Conservation (phyloP, 2,329 filamentous ascomycete genomes). For the Ploettnerulaceae sp. region DNA sequence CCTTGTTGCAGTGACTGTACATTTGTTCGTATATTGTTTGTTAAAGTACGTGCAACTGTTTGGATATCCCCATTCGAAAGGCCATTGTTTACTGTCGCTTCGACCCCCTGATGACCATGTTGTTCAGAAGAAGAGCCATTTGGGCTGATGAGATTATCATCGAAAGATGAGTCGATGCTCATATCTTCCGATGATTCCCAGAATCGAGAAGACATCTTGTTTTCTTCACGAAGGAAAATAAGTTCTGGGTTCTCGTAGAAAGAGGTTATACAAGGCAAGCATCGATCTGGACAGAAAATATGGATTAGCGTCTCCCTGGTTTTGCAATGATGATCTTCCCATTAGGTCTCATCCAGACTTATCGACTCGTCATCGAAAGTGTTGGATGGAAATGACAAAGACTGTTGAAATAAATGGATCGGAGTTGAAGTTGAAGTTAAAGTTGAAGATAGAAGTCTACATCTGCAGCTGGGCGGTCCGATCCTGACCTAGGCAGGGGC, state of each 20-base stretch:
- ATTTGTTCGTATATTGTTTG: slow-evolving; percentile 15
- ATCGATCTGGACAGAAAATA: neutral
- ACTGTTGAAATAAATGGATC: no score
- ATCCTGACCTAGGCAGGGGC: no score
- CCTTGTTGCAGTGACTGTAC: slow-evolving; percentile 24
- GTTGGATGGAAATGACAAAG: no score
- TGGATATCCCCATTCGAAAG: neutral
- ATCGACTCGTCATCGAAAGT: slow-evolving; percentile 18
- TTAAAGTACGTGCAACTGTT: slow-evolving; percentile 10
- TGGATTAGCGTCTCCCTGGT: no score
- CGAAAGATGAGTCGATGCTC: slow-evolving; percentile 16
- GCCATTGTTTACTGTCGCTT: neutral
- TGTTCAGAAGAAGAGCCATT: slow-evolving; percentile 8
- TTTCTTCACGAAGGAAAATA: neutral
- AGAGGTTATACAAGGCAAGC: neutral
- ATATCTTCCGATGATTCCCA: slow-evolving; percentile 19
- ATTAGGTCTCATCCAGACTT: neutral
- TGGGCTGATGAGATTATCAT: slow-evolving; percentile 1
- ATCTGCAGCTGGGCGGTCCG: no score
- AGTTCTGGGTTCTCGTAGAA: no score
- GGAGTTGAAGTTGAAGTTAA: no score
- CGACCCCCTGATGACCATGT: neutral
- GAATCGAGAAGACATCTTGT: slow-evolving; percentile 21
- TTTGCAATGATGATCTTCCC: slow-evolving; percentile 5
- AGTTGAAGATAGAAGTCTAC: no score